A percentile compares a stretch with the other conserved stretches of the same genome.
Evolutionary conservation across 2,329 filamentous ascomycete species (phyloP).

Genomic region (Aspergillus tanneri): DNA sequence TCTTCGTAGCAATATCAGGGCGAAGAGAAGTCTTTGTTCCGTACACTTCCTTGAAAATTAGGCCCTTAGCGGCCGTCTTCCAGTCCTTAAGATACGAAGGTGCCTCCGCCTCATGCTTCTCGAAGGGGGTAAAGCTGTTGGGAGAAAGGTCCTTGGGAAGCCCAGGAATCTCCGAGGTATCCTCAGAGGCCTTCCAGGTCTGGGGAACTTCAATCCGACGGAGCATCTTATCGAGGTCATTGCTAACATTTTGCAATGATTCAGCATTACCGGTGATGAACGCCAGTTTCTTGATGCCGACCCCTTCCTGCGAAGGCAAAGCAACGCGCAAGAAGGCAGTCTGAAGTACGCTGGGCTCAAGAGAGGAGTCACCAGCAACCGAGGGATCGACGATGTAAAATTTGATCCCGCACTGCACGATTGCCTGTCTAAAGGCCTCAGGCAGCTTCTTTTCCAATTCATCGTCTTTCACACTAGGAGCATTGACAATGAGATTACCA

Average conservation of each 20-base stretch:
- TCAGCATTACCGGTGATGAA: conserved; percentile 60
- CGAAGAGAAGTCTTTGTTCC: conserved; percentile 70
- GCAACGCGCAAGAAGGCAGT: conserved; percentile 80
- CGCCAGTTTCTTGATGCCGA: conserved; percentile 66
- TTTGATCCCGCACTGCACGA: conserved; percentile 68
- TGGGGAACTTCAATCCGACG: conserved; percentile 73
- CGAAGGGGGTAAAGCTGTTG: conserved; percentile 80
- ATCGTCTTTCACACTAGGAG: conserved; percentile 79
- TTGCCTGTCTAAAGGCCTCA: conserved; percentile 64
- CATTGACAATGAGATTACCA: conserved; percentile 71
- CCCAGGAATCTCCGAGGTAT: conserved; percentile 36
- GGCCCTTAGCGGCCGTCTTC: conserved; percentile 79
- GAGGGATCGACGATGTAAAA: conserved; percentile 75
- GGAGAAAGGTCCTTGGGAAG: conserved; percentile 66
- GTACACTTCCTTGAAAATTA: conserved; percentile 94
- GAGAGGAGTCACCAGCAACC: conserved; percentile 64
- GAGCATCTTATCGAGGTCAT: conserved; percentile 66
- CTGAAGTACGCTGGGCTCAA: conserved; percentile 69
- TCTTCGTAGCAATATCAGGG: conserved; percentile 83
- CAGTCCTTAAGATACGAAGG: conserved; percentile 69
- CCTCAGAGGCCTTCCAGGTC: conserved; percentile 71
- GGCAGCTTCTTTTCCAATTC: conserved; percentile 85
- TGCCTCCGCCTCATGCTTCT: conserved; percentile 71
- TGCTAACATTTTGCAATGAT: conserved; percentile 59
- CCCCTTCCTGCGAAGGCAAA: conserved; percentile 62